A percentile compares a stretch with the other conserved stretches of the same genome.
Conservation (phyloP, 768 basidiomycete species). For the Scleroderma citrinum region DNA sequence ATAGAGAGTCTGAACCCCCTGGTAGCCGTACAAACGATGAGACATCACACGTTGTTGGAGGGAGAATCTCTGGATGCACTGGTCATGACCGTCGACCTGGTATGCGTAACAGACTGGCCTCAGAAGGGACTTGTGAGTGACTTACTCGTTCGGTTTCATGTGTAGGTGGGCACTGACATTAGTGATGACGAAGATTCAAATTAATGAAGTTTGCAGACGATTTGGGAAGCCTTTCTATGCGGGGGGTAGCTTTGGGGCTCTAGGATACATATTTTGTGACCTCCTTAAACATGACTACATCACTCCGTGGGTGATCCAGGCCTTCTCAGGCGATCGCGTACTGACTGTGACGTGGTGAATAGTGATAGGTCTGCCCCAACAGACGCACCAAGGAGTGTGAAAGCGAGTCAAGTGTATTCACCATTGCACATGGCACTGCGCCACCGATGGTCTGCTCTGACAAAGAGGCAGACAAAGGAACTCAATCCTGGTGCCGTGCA, state of each 20-base stretch:
- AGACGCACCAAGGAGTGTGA: slow-evolving; percentile 54
- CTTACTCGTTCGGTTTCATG: neutral
- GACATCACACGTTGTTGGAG: slow-evolving; percentile 43
- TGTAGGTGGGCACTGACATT: slow-evolving; percentile 6
- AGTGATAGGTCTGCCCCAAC: slow-evolving; percentile 62
- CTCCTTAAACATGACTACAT: slow-evolving; percentile 84
- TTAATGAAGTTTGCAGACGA: slow-evolving; percentile 77
- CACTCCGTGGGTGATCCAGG: slow-evolving; percentile 58
- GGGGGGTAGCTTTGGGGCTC: slow-evolving; percentile 86
- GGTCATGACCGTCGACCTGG: slow-evolving; percentile 67
- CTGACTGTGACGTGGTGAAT: slow-evolving; percentile 3
- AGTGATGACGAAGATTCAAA: slow-evolving; percentile 46
- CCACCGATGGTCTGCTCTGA: slow-evolving; percentile 64
- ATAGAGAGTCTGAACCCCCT: slow-evolving; percentile 91
- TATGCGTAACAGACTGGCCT: slow-evolving; percentile 81
- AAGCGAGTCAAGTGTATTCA: slow-evolving; percentile 57
- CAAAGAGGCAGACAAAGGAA: slow-evolving; percentile 74
- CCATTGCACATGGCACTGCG: slow-evolving; percentile 57
- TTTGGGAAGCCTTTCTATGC: slow-evolving; percentile 78
- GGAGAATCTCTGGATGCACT: slow-evolving; percentile 51
- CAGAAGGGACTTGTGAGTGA: slow-evolving; percentile 62
- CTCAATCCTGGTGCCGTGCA: slow-evolving; percentile 74
- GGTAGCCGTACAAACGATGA: slow-evolving; percentile 69
- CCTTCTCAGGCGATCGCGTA: neutral
- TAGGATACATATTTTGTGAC: slow-evolving; percentile 94